Conservation (phyloP, 371 early-diverging fungal species). For the Apophysomyces elegans region DNA sequence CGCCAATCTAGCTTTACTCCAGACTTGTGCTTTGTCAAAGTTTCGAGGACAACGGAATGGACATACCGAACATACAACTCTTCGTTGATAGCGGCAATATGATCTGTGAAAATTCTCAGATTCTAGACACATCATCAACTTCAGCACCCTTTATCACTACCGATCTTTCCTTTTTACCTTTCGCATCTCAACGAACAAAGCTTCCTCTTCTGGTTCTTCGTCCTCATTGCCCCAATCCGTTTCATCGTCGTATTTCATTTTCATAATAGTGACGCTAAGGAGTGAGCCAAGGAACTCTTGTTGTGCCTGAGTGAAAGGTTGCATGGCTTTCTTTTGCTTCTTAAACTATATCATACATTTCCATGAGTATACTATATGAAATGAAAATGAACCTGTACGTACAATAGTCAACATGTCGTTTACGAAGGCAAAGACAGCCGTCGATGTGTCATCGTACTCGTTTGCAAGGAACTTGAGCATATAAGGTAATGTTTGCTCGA, state of each 20-base stretch:
- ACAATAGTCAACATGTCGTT: constrained; percentile 70
- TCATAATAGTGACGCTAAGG: constrained; percentile 75
- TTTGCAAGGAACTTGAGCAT: constrained; percentile 74
- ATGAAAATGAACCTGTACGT: constrained; percentile 19
- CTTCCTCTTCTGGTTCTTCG: constrained; percentile 81
- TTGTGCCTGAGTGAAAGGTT: constrained; percentile 65
- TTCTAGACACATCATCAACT: constrained; percentile 45
- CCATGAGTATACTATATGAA: constrained; percentile 10
- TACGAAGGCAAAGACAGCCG: constrained; percentile 74
- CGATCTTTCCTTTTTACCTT: constrained; percentile 51
- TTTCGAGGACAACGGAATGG: constrained; percentile 63
- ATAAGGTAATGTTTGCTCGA: constrained; percentile 70
- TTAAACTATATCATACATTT: constrained; percentile 51
- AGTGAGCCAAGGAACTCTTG: constrained; percentile 71
- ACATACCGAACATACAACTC: constrained; percentile 62
- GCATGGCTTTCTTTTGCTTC: constrained; percentile 67
- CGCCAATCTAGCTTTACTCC: constrained; percentile 71
- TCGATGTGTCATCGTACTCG: constrained; percentile 84
- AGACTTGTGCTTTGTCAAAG: constrained; percentile 54
- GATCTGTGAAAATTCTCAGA: constrained; percentile 73
- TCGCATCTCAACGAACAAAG: constrained; percentile 76
- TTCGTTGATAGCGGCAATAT: constrained; percentile 70
- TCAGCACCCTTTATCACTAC: neutral
- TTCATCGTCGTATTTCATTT: constrained; percentile 91
- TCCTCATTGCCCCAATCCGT: constrained; percentile 77